Evolutionary conservation across 495 filamentous ascomycete species (phyloP), one percentile per base, ranked within the genome.

Genomic region (Chaetomium cochliodes): DNA sequence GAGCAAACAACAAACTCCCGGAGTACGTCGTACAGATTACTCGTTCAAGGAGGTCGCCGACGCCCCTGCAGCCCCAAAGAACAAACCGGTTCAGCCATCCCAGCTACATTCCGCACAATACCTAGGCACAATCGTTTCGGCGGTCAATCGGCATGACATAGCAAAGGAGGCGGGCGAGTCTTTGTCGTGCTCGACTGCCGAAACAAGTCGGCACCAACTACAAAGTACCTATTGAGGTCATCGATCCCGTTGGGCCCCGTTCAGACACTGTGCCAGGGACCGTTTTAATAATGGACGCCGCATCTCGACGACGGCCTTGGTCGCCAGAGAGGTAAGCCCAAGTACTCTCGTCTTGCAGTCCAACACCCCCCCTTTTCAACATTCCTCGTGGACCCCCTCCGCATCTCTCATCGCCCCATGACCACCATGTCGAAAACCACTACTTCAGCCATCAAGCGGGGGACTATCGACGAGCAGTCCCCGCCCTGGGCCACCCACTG

Each of bases 241-340:
- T 42, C 33, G 33, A 12, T 37, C 33, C 33, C 33, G 33, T 37
- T n/a, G n/a, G n/a, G n/a, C n/a, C 33, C 33, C 55, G 7, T 20
- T 37, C 11, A 11, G n/a, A 33, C 18, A 18, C 30, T 25, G 25
- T 42, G 41, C 44, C 20, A 20, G 52, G 41, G 8, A 22, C 60
- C 50, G 23, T 28, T 23, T 11, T 60, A 18, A 42, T 30, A 47
- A 74, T 74, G 72, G 68, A 72, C 65, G 57, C 64, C 51, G 37
- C 60, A 26, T 8, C 50, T 52, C 65, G 52, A 30, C 42, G 30
- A 22, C 57, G 68, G 58, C 54, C 54, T 20, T 69, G 69, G 67
- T 60, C 65, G 64, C 62, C 60, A 25, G 64, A 69, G 0, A 44
- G 42, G 69, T 71, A 67, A 67, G 70, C 62, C 5, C 54, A 58